Percentiles rank a stretch among this genome's conserved stretches.
Evolutionary conservation across 495 filamentous ascomycete species (phyloP).

Genomic region (Neurospora sp.): DNA sequence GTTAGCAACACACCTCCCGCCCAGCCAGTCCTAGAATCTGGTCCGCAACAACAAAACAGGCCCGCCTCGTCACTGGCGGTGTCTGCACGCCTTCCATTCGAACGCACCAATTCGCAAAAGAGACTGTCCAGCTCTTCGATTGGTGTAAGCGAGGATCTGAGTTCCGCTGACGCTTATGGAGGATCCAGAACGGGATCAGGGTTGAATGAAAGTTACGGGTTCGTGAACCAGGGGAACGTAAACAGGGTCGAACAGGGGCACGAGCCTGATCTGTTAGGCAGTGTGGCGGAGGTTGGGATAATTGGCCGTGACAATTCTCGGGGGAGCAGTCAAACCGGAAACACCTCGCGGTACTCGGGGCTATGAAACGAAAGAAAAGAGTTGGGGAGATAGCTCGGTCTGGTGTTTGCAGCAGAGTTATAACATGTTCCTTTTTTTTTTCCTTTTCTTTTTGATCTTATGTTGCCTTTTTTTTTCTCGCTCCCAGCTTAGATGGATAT

Average conservation of each 20-base stretch:
- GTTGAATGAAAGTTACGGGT: conserved; percentile 44
- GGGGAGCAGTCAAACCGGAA: not conserved
- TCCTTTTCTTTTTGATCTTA: not conserved
- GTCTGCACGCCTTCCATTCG: conserved; percentile 49
- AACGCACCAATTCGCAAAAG: conserved; percentile 43
- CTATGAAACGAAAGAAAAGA: not conserved
- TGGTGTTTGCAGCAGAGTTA: not conserved
- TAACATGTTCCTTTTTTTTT: not conserved
- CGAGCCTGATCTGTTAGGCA: conserved; percentile 32
- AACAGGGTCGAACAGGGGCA: conserved; percentile 38
- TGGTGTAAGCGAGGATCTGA: conserved; percentile 37
- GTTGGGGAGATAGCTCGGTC: not conserved
- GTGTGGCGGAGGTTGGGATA: conserved; percentile 41
- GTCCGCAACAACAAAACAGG: not conserved
- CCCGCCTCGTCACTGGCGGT: not conserved
- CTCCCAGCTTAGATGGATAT: not conserved
- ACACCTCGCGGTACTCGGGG: not conserved
- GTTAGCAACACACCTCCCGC: conserved; percentile 6
- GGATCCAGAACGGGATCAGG: conserved; percentile 7
- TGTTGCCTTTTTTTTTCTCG: not conserved
- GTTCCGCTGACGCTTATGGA: conserved; percentile 17
- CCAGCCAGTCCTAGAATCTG: conserved; percentile 2
- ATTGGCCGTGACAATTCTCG: conserved; percentile 6
- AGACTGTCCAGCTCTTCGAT: conserved; percentile 38
- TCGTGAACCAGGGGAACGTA: conserved; percentile 61